A percentile compares a stretch with the other conserved stretches of the same genome.
phyloP scores from a whole-genome alignment of 805 yeast species.

The Yamadazyma sp. region DNA sequence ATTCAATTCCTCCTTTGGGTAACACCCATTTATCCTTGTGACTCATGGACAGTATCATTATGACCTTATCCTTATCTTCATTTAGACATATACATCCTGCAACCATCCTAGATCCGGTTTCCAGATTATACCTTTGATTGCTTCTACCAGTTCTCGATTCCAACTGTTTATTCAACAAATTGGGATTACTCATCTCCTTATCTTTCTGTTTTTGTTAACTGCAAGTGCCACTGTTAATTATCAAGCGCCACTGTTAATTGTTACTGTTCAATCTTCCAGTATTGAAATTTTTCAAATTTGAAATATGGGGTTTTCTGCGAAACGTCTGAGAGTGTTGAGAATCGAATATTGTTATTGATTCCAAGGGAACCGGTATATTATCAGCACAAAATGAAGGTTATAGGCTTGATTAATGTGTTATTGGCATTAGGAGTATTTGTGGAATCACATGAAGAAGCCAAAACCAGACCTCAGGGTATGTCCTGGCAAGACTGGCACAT shows the following conservation, averaged over 20 bases:
- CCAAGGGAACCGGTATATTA: too few species aligned
- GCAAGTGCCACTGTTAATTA: too few species aligned
- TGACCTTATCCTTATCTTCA: slow-evolving; percentile 53
- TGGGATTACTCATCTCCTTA: slow-evolving; percentile 6
- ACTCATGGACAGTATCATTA: slow-evolving; percentile 75
- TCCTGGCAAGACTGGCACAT: slow-evolving; percentile 89
- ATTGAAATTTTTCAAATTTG: too few species aligned
- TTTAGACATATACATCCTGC: slow-evolving; percentile 88
- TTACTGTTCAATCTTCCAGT: too few species aligned
- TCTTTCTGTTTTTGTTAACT: too few species aligned
- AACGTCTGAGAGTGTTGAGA: too few species aligned
- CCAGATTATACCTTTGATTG: slow-evolving; percentile 56
- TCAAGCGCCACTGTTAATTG: too few species aligned
- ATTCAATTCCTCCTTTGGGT: slow-evolving; percentile 95
- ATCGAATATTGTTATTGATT: too few species aligned
- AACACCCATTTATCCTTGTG: slow-evolving; percentile 75
- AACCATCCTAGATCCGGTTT: slow-evolving; percentile 77
- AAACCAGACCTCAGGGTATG: slow-evolving; percentile 43
- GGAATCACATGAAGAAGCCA: slow-evolving; percentile 4
- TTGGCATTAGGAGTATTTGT: background rate
- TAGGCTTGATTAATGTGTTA: background rate
- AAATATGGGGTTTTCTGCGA: too few species aligned
- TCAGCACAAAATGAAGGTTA: too few species aligned
- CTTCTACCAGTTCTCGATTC: slow-evolving; percentile 53
- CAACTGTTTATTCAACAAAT: slow-evolving; percentile 7